phyloP scores from a whole-genome alignment of 2,329 filamentous ascomycete genomes.

The Colletotrichum tropicicola region DNA sequence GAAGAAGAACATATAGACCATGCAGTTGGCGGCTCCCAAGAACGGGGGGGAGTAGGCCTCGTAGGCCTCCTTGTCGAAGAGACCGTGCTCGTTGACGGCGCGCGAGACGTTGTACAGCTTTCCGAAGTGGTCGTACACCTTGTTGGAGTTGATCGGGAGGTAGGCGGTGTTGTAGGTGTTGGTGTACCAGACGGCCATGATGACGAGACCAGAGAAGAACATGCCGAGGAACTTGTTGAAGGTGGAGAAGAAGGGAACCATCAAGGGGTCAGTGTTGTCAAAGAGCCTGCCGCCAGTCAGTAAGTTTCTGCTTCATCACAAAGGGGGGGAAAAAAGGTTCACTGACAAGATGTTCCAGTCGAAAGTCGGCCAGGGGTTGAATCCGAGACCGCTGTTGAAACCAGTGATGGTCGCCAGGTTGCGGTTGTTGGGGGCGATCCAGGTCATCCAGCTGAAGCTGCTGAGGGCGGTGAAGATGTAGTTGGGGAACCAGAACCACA shows the following conservation, averaged over 20 bases:
- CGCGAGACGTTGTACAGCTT: slow-evolving; percentile 55
- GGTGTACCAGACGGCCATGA: slow-evolving; percentile 66
- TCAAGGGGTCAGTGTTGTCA: slow-evolving; percentile 47
- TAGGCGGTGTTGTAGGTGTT: slow-evolving; percentile 67
- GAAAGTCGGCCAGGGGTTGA: slow-evolving; percentile 40
- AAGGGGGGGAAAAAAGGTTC: neutral
- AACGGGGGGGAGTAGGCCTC: slow-evolving; percentile 61
- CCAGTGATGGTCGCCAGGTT: slow-evolving; percentile 39
- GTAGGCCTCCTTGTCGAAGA: slow-evolving; percentile 57
- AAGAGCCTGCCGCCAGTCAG: slow-evolving; percentile 11
- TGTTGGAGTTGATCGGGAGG: slow-evolving; percentile 61
- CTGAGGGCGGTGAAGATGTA: slow-evolving; percentile 53
- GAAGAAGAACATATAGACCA: slow-evolving; percentile 65
- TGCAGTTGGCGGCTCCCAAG: slow-evolving; percentile 57
- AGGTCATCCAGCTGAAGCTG: slow-evolving; percentile 56
- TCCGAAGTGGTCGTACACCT: slow-evolving; percentile 59
- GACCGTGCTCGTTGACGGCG: slow-evolving; percentile 50
- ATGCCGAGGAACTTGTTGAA: slow-evolving; percentile 69
- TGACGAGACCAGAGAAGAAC: slow-evolving; percentile 62
- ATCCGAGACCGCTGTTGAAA: slow-evolving; percentile 39
- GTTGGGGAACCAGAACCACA: slow-evolving; percentile 60
- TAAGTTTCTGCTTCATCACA: neutral
- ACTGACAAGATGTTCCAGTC: slow-evolving; percentile 39
- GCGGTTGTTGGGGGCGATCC: slow-evolving; percentile 51
- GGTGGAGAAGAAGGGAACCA: slow-evolving; percentile 66